phyloP scores from a whole-genome alignment of 2,329 filamentous ascomycete species.

The Talaromyces sp. region DNA sequence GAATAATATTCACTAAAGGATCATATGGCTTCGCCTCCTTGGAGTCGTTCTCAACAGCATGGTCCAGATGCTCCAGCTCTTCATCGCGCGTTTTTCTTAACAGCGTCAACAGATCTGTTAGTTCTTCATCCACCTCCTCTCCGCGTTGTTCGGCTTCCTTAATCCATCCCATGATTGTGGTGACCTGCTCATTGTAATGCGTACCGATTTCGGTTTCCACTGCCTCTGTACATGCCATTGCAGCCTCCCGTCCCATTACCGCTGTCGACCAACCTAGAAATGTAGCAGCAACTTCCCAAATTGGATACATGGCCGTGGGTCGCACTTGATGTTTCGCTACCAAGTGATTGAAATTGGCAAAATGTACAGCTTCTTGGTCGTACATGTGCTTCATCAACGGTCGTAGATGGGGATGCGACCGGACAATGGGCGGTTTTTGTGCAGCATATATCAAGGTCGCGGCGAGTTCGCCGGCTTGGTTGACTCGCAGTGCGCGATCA shows the following conservation, averaged over 20 bases:
- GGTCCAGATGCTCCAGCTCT: slow-evolving; percentile 93
- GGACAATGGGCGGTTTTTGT: slow-evolving; percentile 77
- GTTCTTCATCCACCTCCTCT: slow-evolving; percentile 75
- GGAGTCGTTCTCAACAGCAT: slow-evolving; percentile 89
- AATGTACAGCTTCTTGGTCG: slow-evolving; percentile 87
- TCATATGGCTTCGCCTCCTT: slow-evolving; percentile 88
- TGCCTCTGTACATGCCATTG: slow-evolving; percentile 98
- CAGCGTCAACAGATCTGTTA: slow-evolving; percentile 68
- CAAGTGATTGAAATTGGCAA: slow-evolving; percentile 78
- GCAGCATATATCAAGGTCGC: slow-evolving; percentile 90
- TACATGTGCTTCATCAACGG: slow-evolving; percentile 97
- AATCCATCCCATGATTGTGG: slow-evolving; percentile 76
- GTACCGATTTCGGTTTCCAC: slow-evolving; percentile 97
- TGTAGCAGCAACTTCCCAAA: slow-evolving; percentile 79
- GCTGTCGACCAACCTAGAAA: slow-evolving; percentile 87
- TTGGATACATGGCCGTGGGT: slow-evolving; percentile 85
- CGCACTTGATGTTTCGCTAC: slow-evolving; percentile 84
- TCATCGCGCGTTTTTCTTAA: slow-evolving; percentile 86
- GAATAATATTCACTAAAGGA: slow-evolving; percentile 79
- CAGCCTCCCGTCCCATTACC: slow-evolving; percentile 82
- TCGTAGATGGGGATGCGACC: slow-evolving; percentile 79
- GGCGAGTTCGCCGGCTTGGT: slow-evolving; percentile 96
- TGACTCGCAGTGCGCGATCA: slow-evolving; percentile 81
- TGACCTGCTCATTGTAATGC: slow-evolving; percentile 92
- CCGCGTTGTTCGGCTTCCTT: slow-evolving; percentile 70